Evolutionary conservation across 352 stramenopile genomes (phyloP), one percentile per base, ranked within the genome.

Genomic region (Phytophthora rubi): DNA sequence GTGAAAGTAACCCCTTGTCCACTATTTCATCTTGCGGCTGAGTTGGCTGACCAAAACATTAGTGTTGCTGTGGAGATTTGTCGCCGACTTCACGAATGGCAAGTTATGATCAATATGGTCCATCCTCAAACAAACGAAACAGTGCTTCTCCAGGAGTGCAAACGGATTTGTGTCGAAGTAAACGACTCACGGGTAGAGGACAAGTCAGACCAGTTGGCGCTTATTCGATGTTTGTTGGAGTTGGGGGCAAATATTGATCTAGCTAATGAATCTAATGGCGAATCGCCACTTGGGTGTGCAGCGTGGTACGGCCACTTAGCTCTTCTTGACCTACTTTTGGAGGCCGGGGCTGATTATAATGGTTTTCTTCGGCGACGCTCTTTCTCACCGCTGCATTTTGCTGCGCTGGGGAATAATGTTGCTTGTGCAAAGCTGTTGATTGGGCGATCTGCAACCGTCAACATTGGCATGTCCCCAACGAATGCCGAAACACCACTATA

Each of bases 381-480:
- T 9, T 88, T 84, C 37, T 86, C 83, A 10, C 68, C 83, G 2
- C 64, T 91, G 3, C 83, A 91, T 59, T 91, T 90, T 66, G 80
- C 83, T 33, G 74, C 79, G 0, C 71, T 89, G 10, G 80, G 71
- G 13, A 73, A 64, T 21, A 75, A 80, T 37, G 2, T 80, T 10
- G 59, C 74, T 7, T 90, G 83, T 39, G 76, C 74, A 1, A 84
- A 85, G 48, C 35, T 78, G 65, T 56, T 91, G 8, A 51, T 91
- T 23, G 42, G 60, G n/a, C 49, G 59, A 12, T 65, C 67, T 30
- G 76, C 76, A n/a, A 76, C 39, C 5, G 63, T 88, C 7, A 89
- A 91, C 51, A 56, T 77, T 37, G 71, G 80, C 28, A 70, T 75
- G 49, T 54, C 75, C 2, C 53, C 76, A 1, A 63, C 70, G 4